A percentile compares a stretch with the other conserved stretches of the same genome.
phyloP scores from a whole-genome alignment of 768 basidiomycete genomes.

The Lyophyllum atratum region DNA sequence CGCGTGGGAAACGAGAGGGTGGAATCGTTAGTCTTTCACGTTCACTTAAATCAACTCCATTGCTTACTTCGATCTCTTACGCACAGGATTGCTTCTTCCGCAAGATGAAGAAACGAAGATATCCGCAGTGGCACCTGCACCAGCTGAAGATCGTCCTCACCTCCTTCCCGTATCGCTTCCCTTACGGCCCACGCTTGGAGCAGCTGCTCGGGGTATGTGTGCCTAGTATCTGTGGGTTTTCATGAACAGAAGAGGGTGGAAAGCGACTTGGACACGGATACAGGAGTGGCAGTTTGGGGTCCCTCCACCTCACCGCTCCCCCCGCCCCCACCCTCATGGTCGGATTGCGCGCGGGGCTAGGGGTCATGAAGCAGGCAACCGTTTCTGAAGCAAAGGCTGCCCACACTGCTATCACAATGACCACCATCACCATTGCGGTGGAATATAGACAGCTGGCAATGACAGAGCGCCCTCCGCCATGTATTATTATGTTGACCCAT shows the following conservation, averaged over 20 bases:
- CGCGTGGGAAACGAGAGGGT: conserved; percentile 18
- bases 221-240: conserved; percentile 21
- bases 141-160: conserved; percentile 34
- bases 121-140: conserved; percentile 33
- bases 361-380: background rate
- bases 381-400: background rate
- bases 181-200: conserved; percentile 31
- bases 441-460: background rate
- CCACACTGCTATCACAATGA: too few species aligned
- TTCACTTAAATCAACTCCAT: background rate
- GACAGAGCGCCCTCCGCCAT: background rate
- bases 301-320: too few species aligned
- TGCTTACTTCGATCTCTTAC: background rate
- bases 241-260: background rate
- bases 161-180: conserved; percentile 29
- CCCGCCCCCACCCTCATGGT: background rate
- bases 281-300: too few species aligned
- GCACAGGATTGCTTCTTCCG: conserved; percentile 33
- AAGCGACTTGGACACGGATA: background rate
- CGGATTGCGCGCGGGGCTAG: background rate
- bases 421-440: background rate
- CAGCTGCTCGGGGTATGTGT: conserved; percentile 35
- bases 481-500: background rate
- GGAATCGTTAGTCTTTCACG: conserved; percentile 28
- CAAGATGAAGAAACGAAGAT: conserved; percentile 33